Evolutionary conservation across 164 flowering plant species (phyloP), one percentile per base, ranked within the genome.

Genomic region (Hamamelis virginiana): DNA sequence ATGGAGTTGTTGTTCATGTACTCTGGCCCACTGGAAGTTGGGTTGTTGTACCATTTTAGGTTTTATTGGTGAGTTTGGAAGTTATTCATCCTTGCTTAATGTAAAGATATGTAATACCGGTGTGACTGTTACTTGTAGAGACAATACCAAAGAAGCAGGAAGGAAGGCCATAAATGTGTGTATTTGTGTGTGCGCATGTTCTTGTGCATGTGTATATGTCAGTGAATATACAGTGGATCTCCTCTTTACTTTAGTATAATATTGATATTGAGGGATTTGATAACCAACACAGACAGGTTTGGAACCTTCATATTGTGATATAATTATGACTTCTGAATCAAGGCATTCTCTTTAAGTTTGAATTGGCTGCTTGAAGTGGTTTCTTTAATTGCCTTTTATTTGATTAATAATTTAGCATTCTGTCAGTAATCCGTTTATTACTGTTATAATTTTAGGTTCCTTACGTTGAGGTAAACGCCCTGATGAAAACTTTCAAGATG

Each of bases 401-500:
- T 68, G 18, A 22, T 26, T 47, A 12, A 59, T 27, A 4, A 27
- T 56, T 22, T 58, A 68, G 64, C 65, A 25, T 47, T 46, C 57
- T 50, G 61, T 12, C 70, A 19, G 9, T 71, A 57, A 56, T 26
- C 25, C 61, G 15, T 65, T 18, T 23, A 50, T 47, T 18, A 27
- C 66, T 47, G 19, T 70, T 70, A 13, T 61, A 38, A 38, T 74
- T 67, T 52, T 87, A 95, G 99, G 99, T 92, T 75, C 96, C 96
- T 51, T 83, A 80, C 66, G 93, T 95, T 76, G 98, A 95, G 84
- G 96, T 87, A 41, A 95, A 95, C 87, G 91, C 96, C 50, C 79
- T 92, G 70, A 95, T 92, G 96, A 91, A 74, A 80, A 86, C 96
- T 65, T 95, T 95, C 86, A 95, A 86, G 82, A 91, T 93, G 95